Evolutionary conservation across 2,329 filamentous ascomycete species (phyloP).

Genomic region (Dichotomopilus funicola): DNA sequence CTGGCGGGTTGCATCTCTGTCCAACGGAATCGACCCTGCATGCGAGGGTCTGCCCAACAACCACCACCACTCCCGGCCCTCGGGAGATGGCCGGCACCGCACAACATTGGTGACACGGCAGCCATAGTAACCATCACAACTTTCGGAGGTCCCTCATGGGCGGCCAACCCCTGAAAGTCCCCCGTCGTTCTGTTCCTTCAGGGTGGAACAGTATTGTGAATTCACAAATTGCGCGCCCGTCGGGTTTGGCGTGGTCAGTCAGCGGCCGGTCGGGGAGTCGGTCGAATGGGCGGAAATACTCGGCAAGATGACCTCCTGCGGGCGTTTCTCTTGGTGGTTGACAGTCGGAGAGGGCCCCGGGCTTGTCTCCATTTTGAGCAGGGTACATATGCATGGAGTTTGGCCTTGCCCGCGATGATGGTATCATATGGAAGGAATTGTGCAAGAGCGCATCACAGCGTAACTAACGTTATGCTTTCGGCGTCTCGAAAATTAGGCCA

Average conservation of each 20-base stretch:
- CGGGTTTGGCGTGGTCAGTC: too few species aligned
- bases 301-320: too few species aligned
- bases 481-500: neutral
- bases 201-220: too few species aligned
- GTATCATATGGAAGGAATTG: constrained; percentile 6
- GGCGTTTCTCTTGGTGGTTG: too few species aligned
- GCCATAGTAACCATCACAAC: constrained; percentile 12
- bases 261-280: too few species aligned
- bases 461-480: constrained; percentile 9
- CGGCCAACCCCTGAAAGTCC: neutral
- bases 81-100: neutral
- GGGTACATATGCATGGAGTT: constrained; percentile 5
- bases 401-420: neutral
- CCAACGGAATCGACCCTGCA: too few species aligned
- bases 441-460: neutral
- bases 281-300: too few species aligned
- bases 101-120: constrained; percentile 15
- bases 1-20: too few species aligned
- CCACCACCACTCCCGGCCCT: constrained; percentile 10
- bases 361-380: constrained; percentile 1
- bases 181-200: too few species aligned
- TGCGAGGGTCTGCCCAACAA: constrained; percentile 1
- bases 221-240: too few species aligned
- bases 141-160: too few species aligned
- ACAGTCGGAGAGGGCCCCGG: neutral